Evolutionary conservation across 331 rosid genomes (phyloP), one percentile per base, ranked within the genome.

Genomic region (Acacia pycnantha): DNA sequence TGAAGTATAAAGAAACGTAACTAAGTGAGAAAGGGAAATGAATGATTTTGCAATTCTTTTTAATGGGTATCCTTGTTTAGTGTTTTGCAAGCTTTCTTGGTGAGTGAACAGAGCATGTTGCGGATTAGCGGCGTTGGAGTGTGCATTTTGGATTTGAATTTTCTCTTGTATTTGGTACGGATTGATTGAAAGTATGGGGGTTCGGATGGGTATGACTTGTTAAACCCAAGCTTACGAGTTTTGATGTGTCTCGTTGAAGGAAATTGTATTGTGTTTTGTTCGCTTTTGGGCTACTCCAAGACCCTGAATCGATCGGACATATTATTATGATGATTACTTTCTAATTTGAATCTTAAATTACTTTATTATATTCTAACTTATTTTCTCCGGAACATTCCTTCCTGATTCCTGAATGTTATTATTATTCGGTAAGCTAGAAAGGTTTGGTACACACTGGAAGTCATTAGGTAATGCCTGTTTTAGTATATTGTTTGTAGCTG

Each of bases 41-140:
- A 70, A 76, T 76, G 8, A 15, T 62, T 77, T 19, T 61, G 12
- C 66, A 16, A 14, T 35, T 58, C 7, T 27, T 31, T 3, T 0
- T 3, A 7, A 66, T 70, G 37, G 21, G n/a, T 65, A n/a, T 59
- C 53, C 59, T 65, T 76, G 22, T 80, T 61, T 41, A 40, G 77
- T 84, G 72, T 73, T 65, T 72, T 56, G 74, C 77, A 73, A 81
- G 19, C 78, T 68, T 82, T 69, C 73, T 70, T 21, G 44, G 72
- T 69, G 47, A 56, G 78, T 77, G 5, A 76, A 65, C 66, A 22
- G 77, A 48, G 84, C 9, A 19, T 81, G n/a, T 14, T 21, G 50
- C 8, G 46, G 54, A 33, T 79, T 70, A 9, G 70, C 62, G 33
- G 24, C 26, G 64, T 29, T 69, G 24, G 73, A 76, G 72, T 75